Conservation (phyloP, 148 eudicot species). For the Rhododendron vialii region DNA sequence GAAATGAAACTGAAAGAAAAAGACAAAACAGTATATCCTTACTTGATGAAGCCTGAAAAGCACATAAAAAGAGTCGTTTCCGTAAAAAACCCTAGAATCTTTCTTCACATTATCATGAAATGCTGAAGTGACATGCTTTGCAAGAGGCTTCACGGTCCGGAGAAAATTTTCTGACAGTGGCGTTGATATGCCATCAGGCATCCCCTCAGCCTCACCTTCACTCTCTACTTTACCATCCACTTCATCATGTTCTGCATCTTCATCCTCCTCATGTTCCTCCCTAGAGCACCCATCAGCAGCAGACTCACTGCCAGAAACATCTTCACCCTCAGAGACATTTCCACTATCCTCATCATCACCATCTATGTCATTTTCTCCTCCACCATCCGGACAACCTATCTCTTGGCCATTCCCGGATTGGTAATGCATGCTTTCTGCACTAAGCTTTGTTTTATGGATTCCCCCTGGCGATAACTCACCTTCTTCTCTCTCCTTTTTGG, state of each 20-base stretch:
- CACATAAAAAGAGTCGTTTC: conserved; percentile 75
- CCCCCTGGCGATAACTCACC: conserved; percentile 67
- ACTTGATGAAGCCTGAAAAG: conserved; percentile 90
- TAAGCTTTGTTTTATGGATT: conserved; percentile 29
- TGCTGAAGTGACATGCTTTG: conserved; percentile 50
- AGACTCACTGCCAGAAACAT: conserved; percentile 79
- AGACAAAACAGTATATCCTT: conserved; percentile 12
- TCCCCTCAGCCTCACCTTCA: conserved; percentile 75
- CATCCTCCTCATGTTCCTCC: conserved; percentile 72
- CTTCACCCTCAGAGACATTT: conserved; percentile 71
- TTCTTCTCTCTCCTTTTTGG: conserved; percentile 77
- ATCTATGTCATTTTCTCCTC: conserved; percentile 56
- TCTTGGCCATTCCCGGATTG: conserved; percentile 37
- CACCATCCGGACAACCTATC: conserved; percentile 29
- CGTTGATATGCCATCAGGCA: conserved; percentile 46
- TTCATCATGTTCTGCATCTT: conserved; percentile 63
- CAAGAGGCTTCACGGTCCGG: conserved; percentile 59
- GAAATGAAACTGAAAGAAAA: background rate
- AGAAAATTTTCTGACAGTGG: conserved; percentile 50
- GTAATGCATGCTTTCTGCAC: conserved; percentile 27
- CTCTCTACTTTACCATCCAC: conserved; percentile 78
- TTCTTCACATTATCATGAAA: conserved; percentile 35
- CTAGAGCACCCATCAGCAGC: conserved; percentile 79
- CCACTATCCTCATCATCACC: conserved; percentile 87
- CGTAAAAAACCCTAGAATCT: conserved; percentile 60